These are phyloP conservation scores for Rubroboletus pulcherrimus DNA, from an alignment of 768 basidiomycete genomes.

Conservation along the genomic window DNA sequence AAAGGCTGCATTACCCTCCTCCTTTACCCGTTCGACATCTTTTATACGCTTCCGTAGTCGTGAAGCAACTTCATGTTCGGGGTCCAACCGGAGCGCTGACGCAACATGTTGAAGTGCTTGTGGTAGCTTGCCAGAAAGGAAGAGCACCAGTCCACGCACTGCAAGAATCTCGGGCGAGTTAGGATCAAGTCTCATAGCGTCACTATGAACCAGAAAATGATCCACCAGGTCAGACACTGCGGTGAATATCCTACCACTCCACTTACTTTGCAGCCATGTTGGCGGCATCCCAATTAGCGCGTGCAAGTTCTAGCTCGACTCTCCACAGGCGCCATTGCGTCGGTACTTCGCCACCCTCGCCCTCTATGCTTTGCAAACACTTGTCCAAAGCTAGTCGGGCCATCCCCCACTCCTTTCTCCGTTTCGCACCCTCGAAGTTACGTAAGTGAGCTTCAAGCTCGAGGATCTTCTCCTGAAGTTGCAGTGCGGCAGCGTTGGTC, in stretches of 20 bases:
- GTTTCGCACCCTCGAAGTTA: slow-evolving; percentile 55
- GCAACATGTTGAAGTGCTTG: slow-evolving; percentile 68
- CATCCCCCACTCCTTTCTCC: slow-evolving; percentile 68
- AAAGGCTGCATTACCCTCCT: slow-evolving; percentile 79
- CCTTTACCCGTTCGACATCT: slow-evolving; percentile 78
- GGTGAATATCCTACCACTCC: not conserved
- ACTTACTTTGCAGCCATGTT: slow-evolving; percentile 70
- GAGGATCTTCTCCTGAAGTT: slow-evolving; percentile 58
- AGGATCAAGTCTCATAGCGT: slow-evolving; percentile 65
- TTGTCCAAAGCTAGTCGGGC: slow-evolving; percentile 78
- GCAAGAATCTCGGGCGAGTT: slow-evolving; percentile 79
- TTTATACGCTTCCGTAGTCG: slow-evolving; percentile 74
- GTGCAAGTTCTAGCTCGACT: slow-evolving; percentile 72
- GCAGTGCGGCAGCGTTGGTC: slow-evolving; percentile 52
- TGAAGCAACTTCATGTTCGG: slow-evolving; percentile 67
- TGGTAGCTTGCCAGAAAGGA: slow-evolving; percentile 65
- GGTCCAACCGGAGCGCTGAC: slow-evolving; percentile 74
- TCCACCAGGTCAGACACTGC: slow-evolving; percentile 1
- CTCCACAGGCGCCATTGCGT: slow-evolving; percentile 78
- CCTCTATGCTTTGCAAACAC: slow-evolving; percentile 67
- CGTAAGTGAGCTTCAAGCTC: slow-evolving; percentile 63
- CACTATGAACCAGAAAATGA: slow-evolving; percentile 38
- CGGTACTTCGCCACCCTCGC: slow-evolving; percentile 72
- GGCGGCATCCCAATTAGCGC: slow-evolving; percentile 72
- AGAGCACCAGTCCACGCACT: slow-evolving; percentile 75